Base-by-base conservation (phyloP, 371 early-diverging fungal species). In the Mucor mucedo region DNA sequence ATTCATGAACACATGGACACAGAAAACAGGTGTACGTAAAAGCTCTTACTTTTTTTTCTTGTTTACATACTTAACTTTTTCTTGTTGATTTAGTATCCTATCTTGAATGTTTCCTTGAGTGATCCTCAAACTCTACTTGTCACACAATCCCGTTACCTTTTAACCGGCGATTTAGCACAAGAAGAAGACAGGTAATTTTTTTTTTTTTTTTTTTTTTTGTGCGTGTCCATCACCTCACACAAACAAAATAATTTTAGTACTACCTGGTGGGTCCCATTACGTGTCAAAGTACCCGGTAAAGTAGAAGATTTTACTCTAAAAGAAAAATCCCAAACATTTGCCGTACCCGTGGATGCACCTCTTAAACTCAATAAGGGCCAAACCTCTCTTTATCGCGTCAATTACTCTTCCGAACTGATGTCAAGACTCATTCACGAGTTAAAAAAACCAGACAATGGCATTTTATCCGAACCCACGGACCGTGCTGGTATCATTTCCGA, bases 1-100 rank as follows among this genome's bases (percentile, higher is more conserved):
- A 54, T 86, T 97, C 62, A 95, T 97, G 95, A 75, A 83, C 44
- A 62, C 83, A 38, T 98, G 99, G 99, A 96, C 96, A 5, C 78
- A 83, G n/a, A 78, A 89, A 60, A 83, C 88, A 35, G 99, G 98
- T 13, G 83, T 82, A 69, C 28, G 50, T 50, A 2, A 44, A 21
- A 21, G 21, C 21, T 21, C 21, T 21, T 35, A 35, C 35, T 21
- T 47, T 47, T 21, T 14, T 45, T 16, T 45, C 5, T 10, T 42
- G 11, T 45, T 21, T 21, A 21, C 21, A 0, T 21, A 21, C n/a
- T n/a, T n/a, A 21, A 21, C 21, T 21, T 27, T 45, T 47, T 47
- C 21, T 13, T n/a, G 16, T 75, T 76, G 21, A 45, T 14, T 39
- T 45, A 73, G 66, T 91, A 88, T 71, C 96, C 96, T 6, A 76